Evolutionary conservation across 2,329 filamentous ascomycete species (phyloP).

Genomic region (Colletotrichum paranaense): DNA sequence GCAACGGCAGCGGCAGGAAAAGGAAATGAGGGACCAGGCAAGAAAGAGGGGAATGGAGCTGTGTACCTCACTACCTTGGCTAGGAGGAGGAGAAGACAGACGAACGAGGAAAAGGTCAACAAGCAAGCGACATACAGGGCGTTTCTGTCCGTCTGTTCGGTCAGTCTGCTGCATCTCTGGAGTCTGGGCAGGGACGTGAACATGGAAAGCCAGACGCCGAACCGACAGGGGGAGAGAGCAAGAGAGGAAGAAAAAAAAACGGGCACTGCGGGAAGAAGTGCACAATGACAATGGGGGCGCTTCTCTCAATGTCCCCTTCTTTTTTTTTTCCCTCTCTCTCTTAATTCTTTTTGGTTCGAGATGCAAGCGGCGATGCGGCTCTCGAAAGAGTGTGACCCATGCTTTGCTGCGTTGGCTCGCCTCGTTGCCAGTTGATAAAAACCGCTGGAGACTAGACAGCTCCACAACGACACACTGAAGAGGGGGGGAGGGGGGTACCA

Average conservation of each 20-base stretch:
- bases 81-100: slow-evolving; percentile 45
- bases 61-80: not conserved
- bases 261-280: slow-evolving; percentile 20
- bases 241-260: slow-evolving; percentile 19
- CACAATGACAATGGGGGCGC: slow-evolving; percentile 16
- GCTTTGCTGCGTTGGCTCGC: slow-evolving; percentile 92
- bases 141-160: not conserved
- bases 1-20: slow-evolving; percentile 43
- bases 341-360: slow-evolving; percentile 44
- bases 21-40: slow-evolving; percentile 42
- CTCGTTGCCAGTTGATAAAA: slow-evolving; percentile 84
- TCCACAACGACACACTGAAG: slow-evolving; percentile 67
- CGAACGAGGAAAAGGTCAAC: slow-evolving; percentile 6
- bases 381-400: slow-evolving; percentile 72
- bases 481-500: slow-evolving; percentile 46
- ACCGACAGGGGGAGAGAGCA: not conserved
- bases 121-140: slow-evolving; percentile 5
- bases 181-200: slow-evolving; percentile 15
- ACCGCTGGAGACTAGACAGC: slow-evolving; percentile 70
- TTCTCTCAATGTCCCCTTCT: slow-evolving; percentile 5
- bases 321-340: not conserved
- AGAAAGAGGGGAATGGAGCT: slow-evolving; percentile 42
- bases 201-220: slow-evolving; percentile 2
- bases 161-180: no score
- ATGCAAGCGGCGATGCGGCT: slow-evolving; percentile 75